Percentiles rank a stretch among this genome's conserved stretches.
phyloP scores from a whole-genome alignment of 805 yeast species.

The Suhomyces sp. region DNA sequence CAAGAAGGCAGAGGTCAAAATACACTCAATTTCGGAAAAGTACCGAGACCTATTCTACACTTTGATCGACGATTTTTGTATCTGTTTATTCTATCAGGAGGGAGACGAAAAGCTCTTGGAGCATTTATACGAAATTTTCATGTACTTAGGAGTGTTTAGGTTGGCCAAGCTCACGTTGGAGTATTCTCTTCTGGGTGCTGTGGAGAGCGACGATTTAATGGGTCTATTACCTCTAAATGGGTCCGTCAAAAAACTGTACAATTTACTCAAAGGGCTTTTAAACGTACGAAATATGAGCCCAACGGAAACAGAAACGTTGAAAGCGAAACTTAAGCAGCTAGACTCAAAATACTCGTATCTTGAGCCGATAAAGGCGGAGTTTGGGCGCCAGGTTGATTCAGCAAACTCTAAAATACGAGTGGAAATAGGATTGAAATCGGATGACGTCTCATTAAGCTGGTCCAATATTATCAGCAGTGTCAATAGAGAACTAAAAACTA shows the following conservation, averaged over 20 bases:
- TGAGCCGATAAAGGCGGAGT: conserved; percentile 28
- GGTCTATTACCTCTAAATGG: conserved; percentile 26
- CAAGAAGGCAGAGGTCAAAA: conserved; percentile 12
- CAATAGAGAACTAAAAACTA: conserved; percentile 30
- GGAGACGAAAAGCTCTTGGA: conserved; percentile 58
- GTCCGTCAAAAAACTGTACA: neutral
- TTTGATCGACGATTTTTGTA: conserved; percentile 58
- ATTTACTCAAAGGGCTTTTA: conserved; percentile 3
- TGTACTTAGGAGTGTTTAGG: conserved; percentile 45
- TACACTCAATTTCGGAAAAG: conserved; percentile 17
- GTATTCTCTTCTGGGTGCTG: conserved; percentile 46
- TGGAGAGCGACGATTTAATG: conserved; percentile 41
- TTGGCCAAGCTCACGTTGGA: conserved; percentile 59
- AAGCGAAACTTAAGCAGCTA: neutral
- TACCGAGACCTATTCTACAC: conserved; percentile 38
- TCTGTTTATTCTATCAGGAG: conserved; percentile 63
- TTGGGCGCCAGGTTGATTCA: conserved; percentile 20
- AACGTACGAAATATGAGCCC: neutral
- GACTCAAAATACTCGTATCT: conserved; percentile 26
- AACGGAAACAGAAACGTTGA: neutral
- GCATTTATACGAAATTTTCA: conserved; percentile 49
- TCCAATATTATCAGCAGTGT: conserved; percentile 27
- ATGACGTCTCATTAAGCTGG: conserved; percentile 19
- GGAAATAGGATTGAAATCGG: conserved; percentile 5
- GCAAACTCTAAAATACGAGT: conserved; percentile 9